Percentiles rank a stretch among this genome's conserved stretches.
Conservation (phyloP, 371 early-diverging fungal genomes). For the Phascolomyces articulosus region DNA sequence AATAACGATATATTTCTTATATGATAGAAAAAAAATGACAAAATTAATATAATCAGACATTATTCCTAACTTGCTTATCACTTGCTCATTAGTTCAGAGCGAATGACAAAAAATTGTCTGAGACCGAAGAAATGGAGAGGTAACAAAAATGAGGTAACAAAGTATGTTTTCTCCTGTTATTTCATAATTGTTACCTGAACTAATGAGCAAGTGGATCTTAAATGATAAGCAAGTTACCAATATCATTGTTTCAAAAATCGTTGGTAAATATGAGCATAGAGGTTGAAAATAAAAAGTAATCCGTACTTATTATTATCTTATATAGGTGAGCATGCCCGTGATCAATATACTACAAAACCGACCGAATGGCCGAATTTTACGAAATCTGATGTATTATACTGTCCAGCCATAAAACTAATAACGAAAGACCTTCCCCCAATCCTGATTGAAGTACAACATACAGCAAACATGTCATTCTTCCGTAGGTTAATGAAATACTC, state of each 20-base stretch:
- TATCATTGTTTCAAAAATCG: neutral
- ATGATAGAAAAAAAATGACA: no score
- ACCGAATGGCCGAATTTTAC: constrained; percentile 3
- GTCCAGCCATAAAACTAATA: neutral
- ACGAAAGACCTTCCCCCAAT: neutral
- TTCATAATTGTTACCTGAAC: neutral
- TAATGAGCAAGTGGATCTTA: neutral
- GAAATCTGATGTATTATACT: neutral
- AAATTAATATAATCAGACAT: no score
- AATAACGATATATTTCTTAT: no score
- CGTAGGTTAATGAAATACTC: constrained; percentile 2
- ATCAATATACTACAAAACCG: constrained; percentile 1
- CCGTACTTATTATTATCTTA: neutral
- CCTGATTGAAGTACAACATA: neutral
- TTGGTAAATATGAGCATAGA: neutral
- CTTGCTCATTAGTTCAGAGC: no score
- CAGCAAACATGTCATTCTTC: neutral
- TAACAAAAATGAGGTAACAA: no score
- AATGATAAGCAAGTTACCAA: neutral
- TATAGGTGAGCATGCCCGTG: neutral
- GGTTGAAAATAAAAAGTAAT: neutral
- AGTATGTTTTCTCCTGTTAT: no score
- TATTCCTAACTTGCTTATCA: no score
- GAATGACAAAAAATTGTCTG: no score
- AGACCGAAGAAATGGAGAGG: no score